phyloP scores from a whole-genome alignment of 2,329 filamentous ascomycete genomes.

The Zymoseptoria pseudotritici region DNA sequence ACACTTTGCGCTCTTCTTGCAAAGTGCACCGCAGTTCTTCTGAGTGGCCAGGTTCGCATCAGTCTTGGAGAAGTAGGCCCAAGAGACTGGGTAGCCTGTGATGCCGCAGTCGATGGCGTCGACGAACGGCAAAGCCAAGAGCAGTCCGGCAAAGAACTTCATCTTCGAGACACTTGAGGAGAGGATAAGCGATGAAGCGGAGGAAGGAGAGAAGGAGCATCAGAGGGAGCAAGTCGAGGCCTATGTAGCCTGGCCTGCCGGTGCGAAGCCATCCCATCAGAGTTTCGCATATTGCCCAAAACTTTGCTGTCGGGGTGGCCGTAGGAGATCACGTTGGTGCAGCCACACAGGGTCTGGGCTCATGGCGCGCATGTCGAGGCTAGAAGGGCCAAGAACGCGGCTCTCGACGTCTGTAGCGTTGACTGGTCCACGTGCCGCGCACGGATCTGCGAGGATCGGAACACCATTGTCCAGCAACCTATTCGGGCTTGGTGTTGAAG shows the following conservation, averaged over 20 bases:
- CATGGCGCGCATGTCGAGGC: not conserved
- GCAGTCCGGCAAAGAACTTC: not conserved
- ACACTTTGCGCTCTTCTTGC: not conserved
- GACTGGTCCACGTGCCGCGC: not conserved
- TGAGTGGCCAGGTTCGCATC: not conserved
- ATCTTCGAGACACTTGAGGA: not conserved
- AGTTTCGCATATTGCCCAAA: not conserved
- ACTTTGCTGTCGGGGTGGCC: not conserved
- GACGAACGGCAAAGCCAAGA: not conserved
- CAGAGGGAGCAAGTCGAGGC: not conserved
- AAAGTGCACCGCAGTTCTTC: not conserved
- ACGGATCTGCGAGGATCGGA: not conserved
- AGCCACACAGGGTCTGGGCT: not conserved
- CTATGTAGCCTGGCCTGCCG: not conserved
- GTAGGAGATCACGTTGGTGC: not conserved
- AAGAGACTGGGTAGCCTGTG: not conserved
- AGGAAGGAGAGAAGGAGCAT: not conserved
- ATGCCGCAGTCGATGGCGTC: not conserved
- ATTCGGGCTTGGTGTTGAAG: not conserved
- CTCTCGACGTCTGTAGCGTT: not conserved
- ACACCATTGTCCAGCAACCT: not conserved
- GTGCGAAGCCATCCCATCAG: not conserved
- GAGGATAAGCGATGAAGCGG: too few species aligned
- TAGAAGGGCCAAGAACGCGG: not conserved
- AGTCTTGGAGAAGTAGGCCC: not conserved